Evolutionary conservation across 768 basidiomycete genomes (phyloP), one percentile per base, ranked within the genome.

Genomic region (Paxillus involutus): DNA sequence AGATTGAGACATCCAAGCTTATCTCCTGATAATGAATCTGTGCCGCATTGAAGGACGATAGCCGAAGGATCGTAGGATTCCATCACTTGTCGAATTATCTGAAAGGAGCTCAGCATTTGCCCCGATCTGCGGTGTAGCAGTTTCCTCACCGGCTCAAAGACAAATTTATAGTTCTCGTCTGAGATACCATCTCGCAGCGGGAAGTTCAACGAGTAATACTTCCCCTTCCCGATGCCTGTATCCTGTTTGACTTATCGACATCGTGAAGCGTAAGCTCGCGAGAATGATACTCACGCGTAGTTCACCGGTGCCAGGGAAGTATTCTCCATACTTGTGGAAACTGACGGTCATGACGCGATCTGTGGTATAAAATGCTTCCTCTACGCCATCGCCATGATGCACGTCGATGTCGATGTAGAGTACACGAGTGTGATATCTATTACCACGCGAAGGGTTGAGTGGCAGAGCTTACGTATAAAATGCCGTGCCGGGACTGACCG

Each of bases 281-380:
- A 52, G 30, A 44, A 53, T 49, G 17, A 29, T 32, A 67, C 85
- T 60, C 65, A 92, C 92, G 60, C 95, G 81, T 39, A 97, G 77
- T 71, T 97, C 95, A n/a, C 97, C 97, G 6, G 97, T 99, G 40
- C 97, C 97, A 26, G 97, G 97, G 72, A 99, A 99, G 72, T 90
- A 99, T 71, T 99, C 97, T 33, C 97, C 97, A 59, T 98, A 99
- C 71, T 98, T 98, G 70, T 99, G 97, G 73, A 98, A 97, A 62
- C 91, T 94, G 65, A 87, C 87, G 0, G 96, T 98, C 97, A 98
- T 98, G 52, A 99, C 97, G 42, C 97, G 82, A 68, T 99, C 96
- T 19, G 97, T 98, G 4, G 94, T 95, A 71, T 98, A 99, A 70
- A 99, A 99, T 0, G 97, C 97, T 72, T 99, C 97, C 68, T 99